Conservation (phyloP, 2,329 filamentous ascomycete genomes). For the Calonectria crousiana region DNA sequence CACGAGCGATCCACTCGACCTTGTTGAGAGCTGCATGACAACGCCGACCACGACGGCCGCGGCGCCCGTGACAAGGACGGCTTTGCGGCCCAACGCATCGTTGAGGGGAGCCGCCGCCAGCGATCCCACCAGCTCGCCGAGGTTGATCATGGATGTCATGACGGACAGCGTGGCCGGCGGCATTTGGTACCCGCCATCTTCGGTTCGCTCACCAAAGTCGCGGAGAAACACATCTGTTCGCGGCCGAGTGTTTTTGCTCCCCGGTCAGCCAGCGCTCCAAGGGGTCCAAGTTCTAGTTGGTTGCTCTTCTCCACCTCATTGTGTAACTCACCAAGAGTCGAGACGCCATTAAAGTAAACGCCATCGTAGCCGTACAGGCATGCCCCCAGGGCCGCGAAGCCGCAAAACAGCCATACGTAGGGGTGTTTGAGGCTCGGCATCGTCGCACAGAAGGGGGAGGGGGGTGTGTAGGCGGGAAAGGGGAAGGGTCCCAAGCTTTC, state of each 20-base stretch:
- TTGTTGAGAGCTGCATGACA: slow-evolving; percentile 40
- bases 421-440: slow-evolving; percentile 46
- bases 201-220: slow-evolving; percentile 47
- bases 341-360: slow-evolving; percentile 53
- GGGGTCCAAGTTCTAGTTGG: neutral
- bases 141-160: slow-evolving; percentile 55
- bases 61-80: slow-evolving; percentile 45
- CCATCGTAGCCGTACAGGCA: slow-evolving; percentile 53
- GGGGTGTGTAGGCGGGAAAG: too few relatives aligned
- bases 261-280: too few relatives aligned
- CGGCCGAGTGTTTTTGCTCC: too few relatives aligned
- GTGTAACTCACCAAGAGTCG: slow-evolving; percentile 43
- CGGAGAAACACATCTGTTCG: slow-evolving; percentile 47
- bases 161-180: slow-evolving; percentile 36
- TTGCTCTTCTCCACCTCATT: too few relatives aligned
- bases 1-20: slow-evolving; percentile 37
- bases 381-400: slow-evolving; percentile 52
- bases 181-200: slow-evolving; percentile 46
- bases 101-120: slow-evolving; percentile 52
- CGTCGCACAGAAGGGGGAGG: neutral
- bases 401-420: slow-evolving; percentile 48
- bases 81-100: slow-evolving; percentile 49
- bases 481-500: too few relatives aligned
- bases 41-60: slow-evolving; percentile 44
- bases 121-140: slow-evolving; percentile 53